Percentiles rank a stretch among this genome's conserved stretches.
These are phyloP conservation scores for Kuraishia capsulata DNA, from an alignment of 805 yeast species.

Conservation along the genomic window DNA sequence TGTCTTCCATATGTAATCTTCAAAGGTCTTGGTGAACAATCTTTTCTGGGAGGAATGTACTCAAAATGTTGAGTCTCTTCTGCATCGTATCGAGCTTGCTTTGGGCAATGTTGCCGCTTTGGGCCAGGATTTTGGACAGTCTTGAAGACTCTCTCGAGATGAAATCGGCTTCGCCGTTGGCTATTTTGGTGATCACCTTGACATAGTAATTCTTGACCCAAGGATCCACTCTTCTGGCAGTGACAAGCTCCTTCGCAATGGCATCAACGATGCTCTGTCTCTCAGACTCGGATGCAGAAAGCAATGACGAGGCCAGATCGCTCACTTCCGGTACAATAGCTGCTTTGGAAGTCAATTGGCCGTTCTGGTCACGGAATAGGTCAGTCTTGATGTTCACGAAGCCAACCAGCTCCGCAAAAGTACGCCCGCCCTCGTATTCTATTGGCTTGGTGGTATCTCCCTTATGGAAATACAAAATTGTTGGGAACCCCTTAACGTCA, in stretches of 20 bases:
- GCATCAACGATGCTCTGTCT: constrained; percentile 1
- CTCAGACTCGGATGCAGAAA: neutral
- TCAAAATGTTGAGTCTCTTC: constrained; percentile 42
- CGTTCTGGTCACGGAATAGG: constrained; percentile 29
- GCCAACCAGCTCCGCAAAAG: constrained; percentile 33
- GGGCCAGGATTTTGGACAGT: constrained; percentile 29
- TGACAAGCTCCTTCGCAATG: neutral
- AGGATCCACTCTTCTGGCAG: neutral
- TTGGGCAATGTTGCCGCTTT: constrained; percentile 25
- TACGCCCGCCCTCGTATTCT: constrained; percentile 31
- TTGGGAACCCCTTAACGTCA: constrained; percentile 40
- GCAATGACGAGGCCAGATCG: constrained; percentile 10
- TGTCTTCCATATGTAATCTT: constrained; percentile 4
- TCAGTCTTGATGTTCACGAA: constrained; percentile 39
- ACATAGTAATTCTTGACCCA: constrained; percentile 33
- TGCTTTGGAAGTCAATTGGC: constrained; percentile 26
- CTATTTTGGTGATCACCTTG: constrained; percentile 33
- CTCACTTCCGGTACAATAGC: constrained; percentile 29
- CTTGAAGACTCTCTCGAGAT: constrained; percentile 37
- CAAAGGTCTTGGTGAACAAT: constrained; percentile 14
- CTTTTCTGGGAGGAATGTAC: constrained; percentile 13
- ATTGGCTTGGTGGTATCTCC: constrained; percentile 25
- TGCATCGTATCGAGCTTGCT: constrained; percentile 41
- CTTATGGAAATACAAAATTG: constrained; percentile 38
- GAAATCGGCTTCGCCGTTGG: constrained; percentile 33